These are phyloP conservation scores for Quercus parvula DNA, from an alignment of 306 rosid genomes.

Conservation along the genomic window DNA sequence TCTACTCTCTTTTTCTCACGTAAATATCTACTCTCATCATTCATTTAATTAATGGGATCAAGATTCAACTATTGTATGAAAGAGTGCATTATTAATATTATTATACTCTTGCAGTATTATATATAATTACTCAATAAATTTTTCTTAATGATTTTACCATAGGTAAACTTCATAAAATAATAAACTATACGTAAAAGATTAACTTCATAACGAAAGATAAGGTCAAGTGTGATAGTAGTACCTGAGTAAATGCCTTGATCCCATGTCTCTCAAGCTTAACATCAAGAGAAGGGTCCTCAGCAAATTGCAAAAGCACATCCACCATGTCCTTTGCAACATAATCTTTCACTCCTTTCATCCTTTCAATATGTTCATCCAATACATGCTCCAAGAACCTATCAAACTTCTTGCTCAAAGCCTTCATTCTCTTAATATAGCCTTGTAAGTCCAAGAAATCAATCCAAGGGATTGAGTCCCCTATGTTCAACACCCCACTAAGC, in stretches of 20 bases:
- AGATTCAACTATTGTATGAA: no score
- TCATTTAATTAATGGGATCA: no score
- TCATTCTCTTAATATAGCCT: slow-evolving; percentile 87
- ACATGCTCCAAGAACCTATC: slow-evolving; percentile 80
- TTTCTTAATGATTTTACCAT: no score
- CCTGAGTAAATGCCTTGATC: slow-evolving; percentile 78
- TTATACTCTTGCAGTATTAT: no score
- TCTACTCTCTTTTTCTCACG: no score
- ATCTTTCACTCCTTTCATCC: slow-evolving; percentile 35
- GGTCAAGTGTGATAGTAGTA: neutral
- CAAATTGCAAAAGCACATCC: slow-evolving; percentile 65
- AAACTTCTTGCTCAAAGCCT: slow-evolving; percentile 61
- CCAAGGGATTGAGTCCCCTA: slow-evolving; percentile 88
- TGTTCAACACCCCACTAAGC: slow-evolving; percentile 67
- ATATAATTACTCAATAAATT: no score
- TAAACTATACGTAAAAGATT: no score
- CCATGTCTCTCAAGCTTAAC: slow-evolving; percentile 73
- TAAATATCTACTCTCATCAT: no score
- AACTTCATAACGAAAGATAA: neutral
- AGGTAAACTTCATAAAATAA: no score
- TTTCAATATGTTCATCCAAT: slow-evolving; percentile 68
- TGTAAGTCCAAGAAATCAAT: slow-evolving; percentile 70
- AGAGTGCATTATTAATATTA: no score
- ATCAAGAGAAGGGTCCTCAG: slow-evolving; percentile 61
- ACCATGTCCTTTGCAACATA: slow-evolving; percentile 72